Evolutionary conservation across 257 asterid species (phyloP).

Genomic region (Solanum bukasovii): DNA sequence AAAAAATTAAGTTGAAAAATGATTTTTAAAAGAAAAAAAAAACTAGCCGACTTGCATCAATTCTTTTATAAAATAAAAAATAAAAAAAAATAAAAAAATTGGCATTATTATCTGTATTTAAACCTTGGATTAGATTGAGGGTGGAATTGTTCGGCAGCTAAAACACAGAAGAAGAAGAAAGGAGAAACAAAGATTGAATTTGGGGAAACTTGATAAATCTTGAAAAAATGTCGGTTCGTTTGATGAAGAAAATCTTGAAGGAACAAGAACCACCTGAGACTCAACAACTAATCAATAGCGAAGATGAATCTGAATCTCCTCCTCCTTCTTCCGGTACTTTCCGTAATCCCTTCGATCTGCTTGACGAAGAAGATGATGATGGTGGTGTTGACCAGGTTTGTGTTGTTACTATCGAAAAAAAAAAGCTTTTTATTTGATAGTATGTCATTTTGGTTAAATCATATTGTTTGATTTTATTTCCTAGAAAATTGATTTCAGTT

Average conservation of each 20-base stretch:
- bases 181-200: background rate
- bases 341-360: slow-evolving; percentile 11
- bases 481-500: background rate
- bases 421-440: background rate
- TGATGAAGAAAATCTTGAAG: slow-evolving; percentile 6
- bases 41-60: background rate
- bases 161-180: background rate
- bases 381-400: slow-evolving; percentile 2
- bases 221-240: slow-evolving; percentile 3
- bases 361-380: slow-evolving; percentile 3
- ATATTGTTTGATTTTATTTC: background rate
- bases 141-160: background rate
- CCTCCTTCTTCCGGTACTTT: background rate
- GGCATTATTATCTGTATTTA: background rate
- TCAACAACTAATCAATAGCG: background rate
- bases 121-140: background rate
- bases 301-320: slow-evolving; percentile 1
- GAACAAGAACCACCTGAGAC: background rate
- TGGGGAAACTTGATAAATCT: background rate
- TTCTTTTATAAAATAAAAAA: background rate
- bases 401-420: background rate
- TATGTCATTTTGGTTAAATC: background rate
- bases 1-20: background rate
- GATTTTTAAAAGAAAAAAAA: background rate
- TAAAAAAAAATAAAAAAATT: too few species aligned